phyloP scores from a whole-genome alignment of 1,139 yeast species.

The Geotrichum candidum region DNA sequence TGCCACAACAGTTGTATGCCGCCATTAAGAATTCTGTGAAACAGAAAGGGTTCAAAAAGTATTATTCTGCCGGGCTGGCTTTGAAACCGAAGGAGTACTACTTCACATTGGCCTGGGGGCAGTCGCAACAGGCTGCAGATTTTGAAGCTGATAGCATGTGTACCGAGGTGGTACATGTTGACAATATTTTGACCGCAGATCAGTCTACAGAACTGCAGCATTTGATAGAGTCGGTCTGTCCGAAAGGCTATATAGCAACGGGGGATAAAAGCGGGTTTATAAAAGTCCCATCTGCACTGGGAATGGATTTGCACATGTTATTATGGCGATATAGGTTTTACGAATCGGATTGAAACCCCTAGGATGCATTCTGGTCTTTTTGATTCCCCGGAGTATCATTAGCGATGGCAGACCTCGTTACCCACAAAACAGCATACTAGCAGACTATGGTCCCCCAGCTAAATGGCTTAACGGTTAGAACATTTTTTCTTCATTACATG shows the following conservation, averaged over 20 bases:
- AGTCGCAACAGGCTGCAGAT: background rate
- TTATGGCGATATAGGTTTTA: conserved; percentile 10
- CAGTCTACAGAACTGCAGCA: background rate
- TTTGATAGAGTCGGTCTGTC: background rate
- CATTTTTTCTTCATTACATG: background rate
- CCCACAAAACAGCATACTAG: background rate
- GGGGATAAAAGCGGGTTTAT: background rate
- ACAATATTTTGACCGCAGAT: background rate
- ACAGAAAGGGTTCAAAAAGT: background rate
- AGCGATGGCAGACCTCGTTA: background rate
- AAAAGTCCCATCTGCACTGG: conserved; percentile 7
- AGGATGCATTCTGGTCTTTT: background rate
- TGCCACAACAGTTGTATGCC: background rate
- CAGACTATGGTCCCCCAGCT: background rate
- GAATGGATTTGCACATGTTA: conserved; percentile 7
- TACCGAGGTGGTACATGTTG: background rate
- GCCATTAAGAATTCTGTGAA: background rate
- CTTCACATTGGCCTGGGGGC: conserved; percentile 8
- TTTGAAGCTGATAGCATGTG: background rate
- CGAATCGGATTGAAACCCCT: background rate
- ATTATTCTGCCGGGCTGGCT: conserved; percentile 9
- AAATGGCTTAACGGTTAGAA: no score
- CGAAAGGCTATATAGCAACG: background rate
- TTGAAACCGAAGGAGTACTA: conserved; percentile 2
- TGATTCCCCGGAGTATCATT: background rate